Base-by-base conservation (phyloP, 257 asterid species). In the Salvia rosmarinus region DNA sequence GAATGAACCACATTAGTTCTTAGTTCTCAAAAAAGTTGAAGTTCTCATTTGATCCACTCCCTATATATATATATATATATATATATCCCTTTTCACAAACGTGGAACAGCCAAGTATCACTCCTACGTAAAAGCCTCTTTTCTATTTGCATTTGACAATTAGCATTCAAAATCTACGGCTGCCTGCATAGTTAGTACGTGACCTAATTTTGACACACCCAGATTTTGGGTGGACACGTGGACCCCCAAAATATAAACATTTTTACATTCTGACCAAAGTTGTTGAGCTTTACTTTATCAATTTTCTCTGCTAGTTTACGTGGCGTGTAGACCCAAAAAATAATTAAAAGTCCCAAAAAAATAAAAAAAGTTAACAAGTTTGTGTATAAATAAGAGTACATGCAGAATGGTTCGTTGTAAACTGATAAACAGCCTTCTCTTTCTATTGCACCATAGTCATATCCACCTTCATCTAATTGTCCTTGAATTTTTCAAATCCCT, bases 391-490 rank as follows among this genome's bases (percentile, higher is more conserved):
- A 70, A 70, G 50, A 13, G 74, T 14, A 39, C 70, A 74, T 70
- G 75, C 74, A 75, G 35, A 21, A 4, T 5, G 8, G 81, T 81
- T 89, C 61, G 95, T 83, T 89, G 88, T 16, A 55, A 75, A 71
- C 84, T 16, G 92, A 67, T 86, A 78, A 85, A 74, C 93, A 51
- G 64, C 76, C 71, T 56, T 64, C 43, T 71, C 68, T 65, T 73
- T 51, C 23, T 73, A 65, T 86, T 78, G 80, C 57, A 44, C 42
- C 23, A 64, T 17, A 68, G 96, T 89, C 95, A 79, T 75, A 85
- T 76, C 96, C 84, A 86, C 89, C 80, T 86, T 75, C 89, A 86
- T 79, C 91, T 64, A 64, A 64, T 46, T 70, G 44, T 76, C 78
- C 69, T 34, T 6, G 4, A 32, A 20, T 17, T 76, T 57, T 67